Percentiles rank a stretch among this genome's conserved stretches.
Evolutionary conservation across 768 basidiomycete species (phyloP).

Genomic region (Amanita polypyramis): DNA sequence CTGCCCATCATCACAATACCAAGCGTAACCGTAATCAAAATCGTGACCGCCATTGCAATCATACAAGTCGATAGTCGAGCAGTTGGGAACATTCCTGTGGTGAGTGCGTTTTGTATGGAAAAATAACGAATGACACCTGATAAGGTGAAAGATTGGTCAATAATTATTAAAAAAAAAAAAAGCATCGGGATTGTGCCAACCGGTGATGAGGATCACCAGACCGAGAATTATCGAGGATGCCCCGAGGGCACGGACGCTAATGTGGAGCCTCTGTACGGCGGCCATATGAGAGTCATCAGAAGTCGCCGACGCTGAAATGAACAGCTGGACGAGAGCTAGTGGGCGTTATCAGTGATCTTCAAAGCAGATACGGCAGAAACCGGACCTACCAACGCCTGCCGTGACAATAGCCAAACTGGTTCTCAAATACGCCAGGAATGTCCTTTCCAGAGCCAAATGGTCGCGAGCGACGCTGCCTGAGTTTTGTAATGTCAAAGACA

Average conservation of each 20-base stretch:
- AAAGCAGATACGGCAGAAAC: slow-evolving; percentile 3
- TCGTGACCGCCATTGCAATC: slow-evolving; percentile 28
- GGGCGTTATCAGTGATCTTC: background rate
- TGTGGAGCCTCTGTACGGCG: slow-evolving; percentile 14
- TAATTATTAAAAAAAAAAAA: too few species aligned
- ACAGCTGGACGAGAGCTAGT: slow-evolving; percentile 47
- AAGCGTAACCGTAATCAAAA: slow-evolving; percentile 33
- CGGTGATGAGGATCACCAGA: slow-evolving; percentile 35
- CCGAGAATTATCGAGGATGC: slow-evolving; percentile 35
- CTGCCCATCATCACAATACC: slow-evolving; percentile 27
- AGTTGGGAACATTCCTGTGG: slow-evolving; percentile 42
- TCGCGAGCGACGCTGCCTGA: slow-evolving; percentile 55
- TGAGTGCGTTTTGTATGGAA: slow-evolving; percentile 36
- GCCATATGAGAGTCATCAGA: background rate
- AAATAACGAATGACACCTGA: slow-evolving; percentile 46
- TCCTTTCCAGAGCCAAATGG: slow-evolving; percentile 53
- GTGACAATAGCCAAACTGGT: slow-evolving; percentile 52
- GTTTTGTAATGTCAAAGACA: slow-evolving; percentile 36
- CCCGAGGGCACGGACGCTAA: slow-evolving; percentile 43
- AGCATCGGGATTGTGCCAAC: slow-evolving; percentile 20
- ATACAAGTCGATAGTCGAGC: slow-evolving; percentile 32
- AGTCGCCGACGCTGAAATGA: slow-evolving; percentile 24
- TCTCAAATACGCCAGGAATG: slow-evolving; percentile 54
- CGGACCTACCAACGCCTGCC: slow-evolving; percentile 44
- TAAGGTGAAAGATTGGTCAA: slow-evolving; percentile 1